Evolutionary conservation across 306 rosid genomes (phyloP).

Genomic region (Benincasa hispida): DNA sequence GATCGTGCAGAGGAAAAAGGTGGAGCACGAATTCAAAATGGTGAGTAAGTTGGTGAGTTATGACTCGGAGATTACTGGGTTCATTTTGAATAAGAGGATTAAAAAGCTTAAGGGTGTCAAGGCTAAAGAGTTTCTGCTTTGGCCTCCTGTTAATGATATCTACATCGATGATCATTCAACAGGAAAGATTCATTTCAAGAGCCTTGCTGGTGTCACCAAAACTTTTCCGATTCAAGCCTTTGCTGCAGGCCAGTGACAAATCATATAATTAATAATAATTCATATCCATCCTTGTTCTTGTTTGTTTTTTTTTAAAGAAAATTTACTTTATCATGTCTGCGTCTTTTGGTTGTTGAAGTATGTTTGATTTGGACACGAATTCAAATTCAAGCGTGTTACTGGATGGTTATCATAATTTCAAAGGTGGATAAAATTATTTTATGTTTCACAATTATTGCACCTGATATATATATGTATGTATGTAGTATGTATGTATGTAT

Average conservation of each 20-base stretch:
- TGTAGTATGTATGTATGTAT: too few species aligned
- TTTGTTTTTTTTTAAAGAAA: too few species aligned
- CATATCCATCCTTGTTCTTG: too few species aligned
- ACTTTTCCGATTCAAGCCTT: conserved; percentile 79
- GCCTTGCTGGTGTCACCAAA: conserved; percentile 88
- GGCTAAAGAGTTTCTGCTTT: conserved; percentile 80
- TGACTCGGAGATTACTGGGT: conserved; percentile 48
- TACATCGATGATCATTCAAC: conserved; percentile 32
- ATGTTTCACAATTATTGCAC: background rate
- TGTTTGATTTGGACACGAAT: too few species aligned
- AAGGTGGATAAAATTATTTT: too few species aligned
- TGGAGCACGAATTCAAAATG: conserved; percentile 73
- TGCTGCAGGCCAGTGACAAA: conserved; percentile 61
- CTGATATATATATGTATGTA: too few species aligned
- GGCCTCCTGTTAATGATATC: conserved; percentile 92
- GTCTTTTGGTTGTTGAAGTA: too few species aligned
- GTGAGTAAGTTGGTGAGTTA: conserved; percentile 70
- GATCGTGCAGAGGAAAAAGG: conserved; percentile 71
- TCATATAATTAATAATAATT: too few species aligned
- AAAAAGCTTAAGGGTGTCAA: conserved; percentile 82
- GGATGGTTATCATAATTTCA: too few species aligned
- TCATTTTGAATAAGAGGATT: conserved; percentile 39
- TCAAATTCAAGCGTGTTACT: too few species aligned
- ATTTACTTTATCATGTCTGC: too few species aligned
- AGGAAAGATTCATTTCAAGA: conserved; percentile 77